These are phyloP conservation scores for Podospora fimiseda DNA, from an alignment of 495 filamentous ascomycete species.

Conservation along the genomic window DNA sequence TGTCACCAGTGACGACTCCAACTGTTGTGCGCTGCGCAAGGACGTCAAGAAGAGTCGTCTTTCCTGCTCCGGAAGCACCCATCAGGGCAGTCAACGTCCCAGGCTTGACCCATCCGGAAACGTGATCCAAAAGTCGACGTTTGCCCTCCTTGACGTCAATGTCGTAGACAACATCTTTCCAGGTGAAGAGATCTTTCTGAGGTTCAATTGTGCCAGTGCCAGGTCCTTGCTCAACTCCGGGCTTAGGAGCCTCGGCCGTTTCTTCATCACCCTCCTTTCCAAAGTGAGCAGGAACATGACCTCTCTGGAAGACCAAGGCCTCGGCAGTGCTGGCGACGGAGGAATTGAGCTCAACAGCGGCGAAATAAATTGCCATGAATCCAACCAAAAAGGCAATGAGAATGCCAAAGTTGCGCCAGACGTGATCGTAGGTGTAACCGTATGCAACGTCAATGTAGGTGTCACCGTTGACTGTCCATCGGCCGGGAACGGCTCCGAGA, in stretches of 20 bases:
- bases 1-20: slow-evolving; percentile 67
- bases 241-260: no score
- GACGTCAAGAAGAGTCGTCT: slow-evolving; percentile 58
- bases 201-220: slow-evolving; percentile 34
- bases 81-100: slow-evolving; percentile 74
- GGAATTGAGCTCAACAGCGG: slow-evolving; percentile 50
- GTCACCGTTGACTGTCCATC: slow-evolving; percentile 50
- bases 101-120: slow-evolving; percentile 73
- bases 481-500: slow-evolving; percentile 43
- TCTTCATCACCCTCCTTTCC: no score
- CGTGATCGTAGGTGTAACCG: slow-evolving; percentile 52
- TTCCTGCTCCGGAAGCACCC: slow-evolving; percentile 78
- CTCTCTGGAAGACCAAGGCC: slow-evolving; percentile 27
- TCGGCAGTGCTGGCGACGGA: slow-evolving; percentile 25
- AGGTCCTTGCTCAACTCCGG: slow-evolving; percentile 20
- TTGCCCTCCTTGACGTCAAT: slow-evolving; percentile 59
- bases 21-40: slow-evolving; percentile 66
- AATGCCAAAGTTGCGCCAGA: slow-evolving; percentile 79
- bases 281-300: slow-evolving; percentile 18
- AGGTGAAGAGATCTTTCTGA: slow-evolving; percentile 53
- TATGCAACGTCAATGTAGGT: slow-evolving; percentile 55
- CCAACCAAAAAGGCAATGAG: slow-evolving; percentile 61
- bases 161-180: slow-evolving; percentile 55
- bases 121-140: slow-evolving; percentile 54
- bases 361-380: slow-evolving; percentile 61